Percentiles rank a stretch among this genome's conserved stretches.
phyloP scores from a whole-genome alignment of 1,284 basidiomycete genomes.

The Butyriboletus regius region DNA sequence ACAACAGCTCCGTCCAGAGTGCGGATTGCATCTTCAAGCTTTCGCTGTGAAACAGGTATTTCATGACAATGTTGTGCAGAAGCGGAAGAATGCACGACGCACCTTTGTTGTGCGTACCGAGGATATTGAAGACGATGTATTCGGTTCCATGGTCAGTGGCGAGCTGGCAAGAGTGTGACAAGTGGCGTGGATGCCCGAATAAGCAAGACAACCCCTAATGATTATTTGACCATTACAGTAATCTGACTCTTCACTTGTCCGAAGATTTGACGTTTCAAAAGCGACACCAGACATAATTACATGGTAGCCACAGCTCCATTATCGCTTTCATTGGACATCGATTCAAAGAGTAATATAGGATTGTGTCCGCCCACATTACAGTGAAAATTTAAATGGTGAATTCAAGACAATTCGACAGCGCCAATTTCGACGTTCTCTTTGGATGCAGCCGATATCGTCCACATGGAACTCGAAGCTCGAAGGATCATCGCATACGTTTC shows the following conservation, averaged over 20 bases:
- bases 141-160: conserved; percentile 8
- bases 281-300: no score
- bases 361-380: no score
- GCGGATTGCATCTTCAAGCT: conserved; percentile 66
- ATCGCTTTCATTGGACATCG: neutral
- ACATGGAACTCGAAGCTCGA: neutral
- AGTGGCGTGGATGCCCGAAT: conserved; percentile 4
- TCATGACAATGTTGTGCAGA: neutral
- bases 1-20: conserved; percentile 54
- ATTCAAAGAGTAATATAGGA: neutral
- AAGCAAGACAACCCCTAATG: no score
- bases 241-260: no score
- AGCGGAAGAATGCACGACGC: neutral
- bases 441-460: neutral
- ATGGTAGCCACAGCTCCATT: neutral
- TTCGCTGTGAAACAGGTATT: conserved; percentile 42
- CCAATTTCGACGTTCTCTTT: neutral
- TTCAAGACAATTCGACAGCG: neutral
- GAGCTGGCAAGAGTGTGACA: neutral
- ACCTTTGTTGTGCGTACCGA: conserved; percentile 33
- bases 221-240: no score
- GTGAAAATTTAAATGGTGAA: neutral
- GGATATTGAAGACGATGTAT: conserved; percentile 14
- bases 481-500: conserved; percentile 5
- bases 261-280: neutral